Base-by-base conservation (phyloP, 2,329 filamentous ascomycete genomes). In the Xylariaceae sp. region DNA sequence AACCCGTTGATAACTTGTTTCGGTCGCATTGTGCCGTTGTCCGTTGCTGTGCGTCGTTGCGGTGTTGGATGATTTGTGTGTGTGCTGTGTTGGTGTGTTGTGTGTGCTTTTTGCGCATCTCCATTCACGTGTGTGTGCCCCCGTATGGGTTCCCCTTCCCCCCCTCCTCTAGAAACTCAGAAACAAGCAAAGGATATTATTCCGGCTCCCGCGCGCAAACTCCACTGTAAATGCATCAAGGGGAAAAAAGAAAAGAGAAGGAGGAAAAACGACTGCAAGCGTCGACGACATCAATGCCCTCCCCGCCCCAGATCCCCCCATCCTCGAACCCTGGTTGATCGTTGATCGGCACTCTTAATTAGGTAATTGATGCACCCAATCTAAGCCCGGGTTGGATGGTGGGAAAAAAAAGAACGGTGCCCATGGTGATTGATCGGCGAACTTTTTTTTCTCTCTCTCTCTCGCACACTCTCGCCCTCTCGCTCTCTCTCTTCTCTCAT, bases 151-250 rank as follows among this genome's bases (percentile, higher is more conserved):
- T n/a, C 5, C 13, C 13, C 11, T 45, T 3, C 5, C 11, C 11
- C 41, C 11, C 41, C 11, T 45, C 13, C 41, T 45, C 41, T 53
- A n/a, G n/a, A 48, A 49, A 45, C 54, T 15, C 39, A 45, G 13
- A 45, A 45, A 45, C 5, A 45, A 13, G 58, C 61, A 59, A 47
- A 52, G 39, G 45, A 59, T 49, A 53, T 55, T 53, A 41, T 30
- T 34, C 48, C 56, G 47, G 13, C 53, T 53, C 56, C 57, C 15
- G 45, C 47, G 45, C 47, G 50, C 11, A 53, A 58, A 56, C 58
- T 56, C 57, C 62, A 57, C 56, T 60, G 60, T 60, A 60, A 60
- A 64, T 64, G 62, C 62, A 58, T 56, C 34, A 37, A 58, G 15
- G 18, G 44, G 37, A 57, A 60, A 52, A 55, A 18, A 45, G 39